A percentile compares a stretch with the other conserved stretches of the same genome.
These are phyloP conservation scores for Saprolegnia diclina DNA, from an alignment of 352 stramenopile species.

Conservation along the genomic window DNA sequence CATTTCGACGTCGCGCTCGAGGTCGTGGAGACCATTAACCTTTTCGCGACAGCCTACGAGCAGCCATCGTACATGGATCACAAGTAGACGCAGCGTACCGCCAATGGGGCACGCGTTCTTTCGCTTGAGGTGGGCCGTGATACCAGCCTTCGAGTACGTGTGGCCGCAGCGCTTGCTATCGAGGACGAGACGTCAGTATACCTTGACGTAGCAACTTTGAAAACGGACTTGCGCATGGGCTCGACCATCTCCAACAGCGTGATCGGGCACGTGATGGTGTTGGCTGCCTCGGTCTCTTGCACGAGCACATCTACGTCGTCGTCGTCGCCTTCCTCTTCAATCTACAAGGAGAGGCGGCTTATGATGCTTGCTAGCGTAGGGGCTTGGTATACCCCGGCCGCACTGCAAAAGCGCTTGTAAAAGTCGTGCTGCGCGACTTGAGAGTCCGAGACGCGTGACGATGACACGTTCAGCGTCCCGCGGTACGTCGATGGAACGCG, in stretches of 20 bases:
- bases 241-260: constrained; percentile 78
- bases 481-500: constrained; percentile 33
- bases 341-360: constrained; percentile 34
- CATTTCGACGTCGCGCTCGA: constrained; percentile 85
- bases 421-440: constrained; percentile 58
- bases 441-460: background rate
- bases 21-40: constrained; percentile 41
- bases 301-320: constrained; percentile 73
- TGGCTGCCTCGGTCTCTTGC: constrained; percentile 69
- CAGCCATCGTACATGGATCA: background rate
- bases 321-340: constrained; percentile 54
- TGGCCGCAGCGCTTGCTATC: constrained; percentile 61
- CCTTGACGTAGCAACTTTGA: background rate
- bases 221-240: constrained; percentile 61
- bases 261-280: constrained; percentile 69
- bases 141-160: constrained; percentile 77
- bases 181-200: background rate
- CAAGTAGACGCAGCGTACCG: constrained; percentile 31
- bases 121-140: constrained; percentile 58
- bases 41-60: constrained; percentile 60
- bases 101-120: constrained; percentile 74
- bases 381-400: constrained; percentile 48
- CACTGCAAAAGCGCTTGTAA: constrained; percentile 75
- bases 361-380: background rate
- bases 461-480: background rate